Evolutionary conservation across 2,329 filamentous ascomycete species (phyloP), one percentile per base, ranked within the genome.

Genomic region (Paramyrothecium roridum): DNA sequence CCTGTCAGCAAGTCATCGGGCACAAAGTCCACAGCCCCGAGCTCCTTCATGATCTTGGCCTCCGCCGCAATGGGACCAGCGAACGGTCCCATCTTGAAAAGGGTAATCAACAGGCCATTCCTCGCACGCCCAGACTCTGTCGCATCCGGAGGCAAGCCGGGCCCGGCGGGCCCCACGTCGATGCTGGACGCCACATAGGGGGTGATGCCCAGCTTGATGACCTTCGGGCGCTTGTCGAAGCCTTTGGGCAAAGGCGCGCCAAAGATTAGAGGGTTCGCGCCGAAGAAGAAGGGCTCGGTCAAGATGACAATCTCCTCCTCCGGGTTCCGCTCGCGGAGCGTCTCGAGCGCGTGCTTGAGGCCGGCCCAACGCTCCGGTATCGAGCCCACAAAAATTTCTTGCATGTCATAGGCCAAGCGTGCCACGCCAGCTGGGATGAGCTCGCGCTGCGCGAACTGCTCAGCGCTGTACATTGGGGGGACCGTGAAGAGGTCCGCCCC

Each of bases 221-320:
- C 67, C 26, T 65, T 66, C n/a, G 66, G 73, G 26, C 66, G 67
- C 19, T 54, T 66, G 55, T 56, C 59, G 60, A 63, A 80, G 19
- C 65, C 77, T 61, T 59, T 65, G 16, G 65, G 76, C 55, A 71
- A 65, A 2, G 74, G 69, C 1, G 70, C 70, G 2, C 76, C 75
- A 30, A 68, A 61, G 1, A 62, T 59, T 51, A 77, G 69, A 0
- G 78, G 75, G 1, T 71, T 57, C 12, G 67, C 58, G 0, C 74
- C 77, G 53, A 70, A 64, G 48, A 70, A 74, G 3, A 69, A 61
- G 3, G 67, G 63, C 59, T 82, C 79, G 34, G 67, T 67, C n/a
- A 81, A 52, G 13, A 79, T 63, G 20, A 82, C 57, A 26, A 81
- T 67, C 30, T 76, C 66, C 10, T 72, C 67, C 3, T 57, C 58